Conservation (phyloP, 352 stramenopile species). For the Globisporangium middletonii region DNA sequence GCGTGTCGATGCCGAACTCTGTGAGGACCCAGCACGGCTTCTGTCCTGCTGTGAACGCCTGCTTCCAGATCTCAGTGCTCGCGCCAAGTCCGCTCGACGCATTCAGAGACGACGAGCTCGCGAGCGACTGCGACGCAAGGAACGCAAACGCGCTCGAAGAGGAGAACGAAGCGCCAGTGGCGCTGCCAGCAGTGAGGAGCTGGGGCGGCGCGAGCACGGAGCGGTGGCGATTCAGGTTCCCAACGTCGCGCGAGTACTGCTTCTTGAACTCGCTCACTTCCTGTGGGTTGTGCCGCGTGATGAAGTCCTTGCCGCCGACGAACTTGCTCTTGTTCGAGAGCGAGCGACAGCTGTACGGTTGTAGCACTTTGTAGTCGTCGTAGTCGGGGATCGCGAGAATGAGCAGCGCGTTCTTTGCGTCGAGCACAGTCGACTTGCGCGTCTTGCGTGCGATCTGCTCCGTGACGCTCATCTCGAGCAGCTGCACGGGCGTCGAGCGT, state of each 20-base stretch:
- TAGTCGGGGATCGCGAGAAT: conserved; percentile 73
- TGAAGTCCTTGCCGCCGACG: conserved; percentile 54
- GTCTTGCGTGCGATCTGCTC: conserved; percentile 66
- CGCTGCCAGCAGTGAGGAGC: conserved; percentile 3
- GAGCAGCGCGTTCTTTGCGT: conserved; percentile 63
- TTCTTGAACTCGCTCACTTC: conserved; percentile 74
- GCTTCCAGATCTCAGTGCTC: conserved; percentile 29
- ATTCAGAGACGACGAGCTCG: conserved; percentile 10
- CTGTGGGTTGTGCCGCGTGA: conserved; percentile 67
- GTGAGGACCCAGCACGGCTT: conserved; percentile 71
- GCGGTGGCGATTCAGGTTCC: conserved; percentile 56
- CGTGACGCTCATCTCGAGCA: conserved; percentile 50
- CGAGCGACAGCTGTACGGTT: conserved; percentile 68
- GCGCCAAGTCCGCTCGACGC: conserved; percentile 13
- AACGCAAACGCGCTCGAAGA: conserved; percentile 20
- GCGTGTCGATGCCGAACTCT: conserved; percentile 41
- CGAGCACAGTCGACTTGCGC: conserved; percentile 60
- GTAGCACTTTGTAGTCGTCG: conserved; percentile 70
- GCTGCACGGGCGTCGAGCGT: conserved; percentile 21
- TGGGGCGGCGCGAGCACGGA: conserved; percentile 48
- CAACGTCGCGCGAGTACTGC: conserved; percentile 63
- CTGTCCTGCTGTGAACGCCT: conserved; percentile 36
- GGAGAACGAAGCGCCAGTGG: conserved; percentile 4
- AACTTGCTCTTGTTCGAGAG: conserved; percentile 60
- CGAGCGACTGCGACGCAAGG: conserved; percentile 15